These are phyloP conservation scores for Antitrichia curtipendula DNA, from an alignment of 225 moss, liverwort and hornwort species.

Conservation along the genomic window DNA sequence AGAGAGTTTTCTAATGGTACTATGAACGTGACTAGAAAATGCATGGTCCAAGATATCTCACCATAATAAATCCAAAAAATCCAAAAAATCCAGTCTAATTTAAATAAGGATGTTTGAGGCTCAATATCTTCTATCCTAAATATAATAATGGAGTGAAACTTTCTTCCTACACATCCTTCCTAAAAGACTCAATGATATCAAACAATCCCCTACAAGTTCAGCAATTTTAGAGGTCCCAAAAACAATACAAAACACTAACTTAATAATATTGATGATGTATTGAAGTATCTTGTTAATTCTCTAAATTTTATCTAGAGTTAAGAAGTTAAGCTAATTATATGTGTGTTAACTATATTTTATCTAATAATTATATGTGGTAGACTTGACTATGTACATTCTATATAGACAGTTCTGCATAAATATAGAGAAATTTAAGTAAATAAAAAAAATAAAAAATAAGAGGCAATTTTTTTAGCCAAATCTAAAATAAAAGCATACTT, in stretches of 20 bases:
- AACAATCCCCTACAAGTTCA: accelerated
- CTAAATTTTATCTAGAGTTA: background rate
- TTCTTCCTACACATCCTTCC: background rate
- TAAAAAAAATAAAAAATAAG: background rate
- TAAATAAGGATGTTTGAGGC: background rate
- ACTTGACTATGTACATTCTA: accelerated
- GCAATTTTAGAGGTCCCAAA: accelerated
- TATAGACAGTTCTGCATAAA: no score
- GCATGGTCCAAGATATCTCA: no score
- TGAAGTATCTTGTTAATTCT: background rate
- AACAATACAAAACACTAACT: background rate
- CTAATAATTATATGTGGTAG: background rate
- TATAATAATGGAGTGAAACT: background rate
- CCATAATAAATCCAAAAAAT: no score
- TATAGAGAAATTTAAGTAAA: background rate
- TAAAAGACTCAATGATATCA: background rate
- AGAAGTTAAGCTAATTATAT: background rate
- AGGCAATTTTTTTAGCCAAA: background rate
- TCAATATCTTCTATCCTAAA: background rate
- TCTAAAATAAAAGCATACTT: background rate
- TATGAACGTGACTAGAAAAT: no score
- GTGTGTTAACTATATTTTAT: background rate
- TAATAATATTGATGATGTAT: background rate
- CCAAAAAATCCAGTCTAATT: no score
- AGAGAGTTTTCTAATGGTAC: no score